A percentile compares a stretch with the other conserved stretches of the same genome.
Evolutionary conservation across 2,329 filamentous ascomycete genomes (phyloP).

Genomic region (Hypoxylon sp.): DNA sequence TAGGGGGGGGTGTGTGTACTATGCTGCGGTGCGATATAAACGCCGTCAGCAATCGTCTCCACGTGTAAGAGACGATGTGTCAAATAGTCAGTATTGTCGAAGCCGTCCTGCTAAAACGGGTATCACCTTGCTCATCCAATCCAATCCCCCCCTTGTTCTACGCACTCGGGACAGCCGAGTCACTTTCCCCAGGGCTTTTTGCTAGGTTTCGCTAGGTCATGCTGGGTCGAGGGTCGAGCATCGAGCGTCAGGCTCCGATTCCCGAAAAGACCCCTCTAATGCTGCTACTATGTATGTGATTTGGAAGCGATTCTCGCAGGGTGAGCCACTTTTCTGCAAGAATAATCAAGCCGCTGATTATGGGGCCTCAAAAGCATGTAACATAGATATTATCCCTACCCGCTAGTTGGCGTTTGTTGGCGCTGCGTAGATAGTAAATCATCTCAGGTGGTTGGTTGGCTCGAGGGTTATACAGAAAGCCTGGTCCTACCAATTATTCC

Average conservation of each 20-base stretch:
- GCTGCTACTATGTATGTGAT: conserved; percentile 4
- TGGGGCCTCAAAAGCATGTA: conserved; percentile 30
- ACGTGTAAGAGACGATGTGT: conserved; percentile 35
- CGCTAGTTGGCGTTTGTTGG: conserved; percentile 30
- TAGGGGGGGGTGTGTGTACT: conserved; percentile 4
- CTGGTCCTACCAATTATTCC: conserved; percentile 33
- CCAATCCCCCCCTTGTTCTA: conserved; percentile 6
- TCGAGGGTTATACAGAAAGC: conserved; percentile 29
- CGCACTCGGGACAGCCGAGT: conserved; percentile 21
- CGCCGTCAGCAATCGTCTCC: conserved; percentile 27
- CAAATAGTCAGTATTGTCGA: conserved; percentile 7
- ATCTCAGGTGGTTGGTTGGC: conserved; percentile 34
- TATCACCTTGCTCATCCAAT: conserved; percentile 7
- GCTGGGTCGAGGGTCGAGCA: conserved; percentile 3
- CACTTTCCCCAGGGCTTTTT: conserved; percentile 5
- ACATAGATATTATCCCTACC: conserved; percentile 28
- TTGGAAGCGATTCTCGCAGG: conserved; percentile 28
- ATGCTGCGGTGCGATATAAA: conserved; percentile 32
- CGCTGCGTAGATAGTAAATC: conserved; percentile 18
- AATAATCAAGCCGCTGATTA: conserved; percentile 39
- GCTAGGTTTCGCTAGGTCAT: conserved; percentile 7
- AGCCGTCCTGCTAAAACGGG: conserved; percentile 14
- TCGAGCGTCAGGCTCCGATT: conserved; percentile 26
- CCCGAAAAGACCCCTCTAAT: not conserved
- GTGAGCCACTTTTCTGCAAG: conserved; percentile 33